phyloP scores from a whole-genome alignment of 1,284 basidiomycete species.

The Melampsora abietis-canadensis region DNA sequence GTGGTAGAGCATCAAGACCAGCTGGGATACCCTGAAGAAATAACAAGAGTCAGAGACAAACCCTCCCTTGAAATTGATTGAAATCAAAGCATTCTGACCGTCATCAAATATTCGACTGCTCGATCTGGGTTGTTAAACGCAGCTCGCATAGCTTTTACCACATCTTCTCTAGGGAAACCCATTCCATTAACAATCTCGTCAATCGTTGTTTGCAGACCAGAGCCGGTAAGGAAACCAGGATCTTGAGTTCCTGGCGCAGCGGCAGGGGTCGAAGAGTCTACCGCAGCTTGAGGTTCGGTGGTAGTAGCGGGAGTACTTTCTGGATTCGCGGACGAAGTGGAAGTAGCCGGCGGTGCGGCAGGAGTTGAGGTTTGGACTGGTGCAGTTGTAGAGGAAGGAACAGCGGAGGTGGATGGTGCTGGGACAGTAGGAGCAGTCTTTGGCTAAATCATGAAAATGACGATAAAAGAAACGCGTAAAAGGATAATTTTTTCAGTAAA shows the following conservation, averaged over 20 bases:
- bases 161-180: slow-evolving; percentile 87
- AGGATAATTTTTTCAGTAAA: slow-evolving; percentile 48
- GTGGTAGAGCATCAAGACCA: slow-evolving; percentile 57
- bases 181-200: slow-evolving; percentile 78
- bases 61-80: slow-evolving; percentile 11
- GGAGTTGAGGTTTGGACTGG: slow-evolving; percentile 47
- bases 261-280: background rate
- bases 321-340: slow-evolving; percentile 45
- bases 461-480: slow-evolving; percentile 53
- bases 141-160: slow-evolving; percentile 79
- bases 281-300: slow-evolving; percentile 48
- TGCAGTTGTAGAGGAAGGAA: slow-evolving; percentile 46
- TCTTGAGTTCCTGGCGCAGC: slow-evolving; percentile 11
- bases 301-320: slow-evolving; percentile 47
- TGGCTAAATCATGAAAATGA: slow-evolving; percentile 52
- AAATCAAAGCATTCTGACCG: slow-evolving; percentile 58
- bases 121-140: slow-evolving; percentile 98
- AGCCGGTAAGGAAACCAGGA: slow-evolving; percentile 62
- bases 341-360: slow-evolving; percentile 46
- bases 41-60: slow-evolving; percentile 17
- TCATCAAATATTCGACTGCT: slow-evolving; percentile 96
- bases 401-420: slow-evolving; percentile 40
- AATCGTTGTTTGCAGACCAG: slow-evolving; percentile 70
- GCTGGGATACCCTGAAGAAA: slow-evolving; percentile 71
- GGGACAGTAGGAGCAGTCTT: slow-evolving; percentile 45